These are phyloP conservation scores for Kitagawia praeruptora DNA, from an alignment of 129 eudicot species.

Conservation along the genomic window DNA sequence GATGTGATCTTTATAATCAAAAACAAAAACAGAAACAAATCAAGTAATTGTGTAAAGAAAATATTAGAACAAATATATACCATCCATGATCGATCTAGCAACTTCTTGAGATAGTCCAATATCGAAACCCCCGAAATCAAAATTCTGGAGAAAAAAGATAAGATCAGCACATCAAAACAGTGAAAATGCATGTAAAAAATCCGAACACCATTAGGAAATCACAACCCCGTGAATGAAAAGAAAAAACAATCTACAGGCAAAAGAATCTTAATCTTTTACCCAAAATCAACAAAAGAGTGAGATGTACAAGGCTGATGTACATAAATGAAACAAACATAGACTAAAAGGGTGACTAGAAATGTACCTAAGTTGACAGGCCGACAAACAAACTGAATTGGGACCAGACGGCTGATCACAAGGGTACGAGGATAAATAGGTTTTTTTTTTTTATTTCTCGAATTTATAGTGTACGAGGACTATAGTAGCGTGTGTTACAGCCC, in stretches of 20 bases:
- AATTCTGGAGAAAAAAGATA: background rate
- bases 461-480: background rate
- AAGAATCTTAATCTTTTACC: background rate
- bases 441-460: background rate
- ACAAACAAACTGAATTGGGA: background rate
- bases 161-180: background rate
- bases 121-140: background rate
- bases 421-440: slow-evolving; percentile 5
- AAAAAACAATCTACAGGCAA: background rate
- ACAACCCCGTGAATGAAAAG: background rate
- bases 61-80: background rate
- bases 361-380: background rate
- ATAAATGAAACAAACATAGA: background rate
- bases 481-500: no score
- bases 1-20: background rate
- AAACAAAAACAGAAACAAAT: background rate
- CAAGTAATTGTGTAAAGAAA: background rate
- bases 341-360: background rate
- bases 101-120: background rate
- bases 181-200: background rate
- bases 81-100: background rate
- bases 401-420: background rate
- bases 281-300: background rate
- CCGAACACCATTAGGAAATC: background rate
- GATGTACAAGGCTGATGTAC: background rate